These are phyloP conservation scores for Paraphoma chrysanthemicola DNA, from an alignment of 2,329 filamentous ascomycete genomes.

Conservation along the genomic window DNA sequence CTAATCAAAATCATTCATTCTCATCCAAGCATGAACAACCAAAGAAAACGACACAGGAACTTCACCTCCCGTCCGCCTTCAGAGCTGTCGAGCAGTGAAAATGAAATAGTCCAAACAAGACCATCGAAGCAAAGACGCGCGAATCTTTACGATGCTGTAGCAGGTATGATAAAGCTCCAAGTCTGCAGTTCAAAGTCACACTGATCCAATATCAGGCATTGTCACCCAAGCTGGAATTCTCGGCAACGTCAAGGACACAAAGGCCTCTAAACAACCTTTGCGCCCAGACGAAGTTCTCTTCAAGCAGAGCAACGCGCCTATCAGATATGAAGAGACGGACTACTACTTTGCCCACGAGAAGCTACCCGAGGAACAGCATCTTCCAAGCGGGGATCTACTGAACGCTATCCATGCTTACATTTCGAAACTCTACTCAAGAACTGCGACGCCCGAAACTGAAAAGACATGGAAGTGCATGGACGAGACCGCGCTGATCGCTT, in stretches of 20 bases:
- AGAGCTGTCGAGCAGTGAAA: constrained; percentile 18
- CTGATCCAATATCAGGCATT: constrained; percentile 11
- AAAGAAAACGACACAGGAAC: constrained; percentile 2
- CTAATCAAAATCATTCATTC: too few relatives aligned
- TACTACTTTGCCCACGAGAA: constrained; percentile 71
- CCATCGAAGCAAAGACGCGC: constrained; percentile 47
- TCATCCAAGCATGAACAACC: constrained; percentile 7
- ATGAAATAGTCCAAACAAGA: constrained; percentile 4
- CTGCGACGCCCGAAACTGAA: constrained; percentile 19
- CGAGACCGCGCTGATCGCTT: constrained; percentile 76
- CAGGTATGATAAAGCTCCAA: constrained; percentile 55
- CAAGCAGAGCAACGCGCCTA: constrained; percentile 67
- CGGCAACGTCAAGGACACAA: constrained; percentile 55
- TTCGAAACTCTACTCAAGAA: constrained; percentile 67
- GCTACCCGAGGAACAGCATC: constrained; percentile 57
- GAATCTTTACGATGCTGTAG: constrained; percentile 76
- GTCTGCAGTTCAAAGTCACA: not conserved
- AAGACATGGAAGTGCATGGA: constrained; percentile 70
- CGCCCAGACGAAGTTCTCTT: constrained; percentile 77
- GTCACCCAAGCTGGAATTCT: constrained; percentile 32
- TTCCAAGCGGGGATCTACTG: constrained; percentile 74
- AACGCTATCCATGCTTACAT: constrained; percentile 73
- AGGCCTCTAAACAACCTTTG: constrained; percentile 50
- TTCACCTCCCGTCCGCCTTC: constrained; percentile 16
- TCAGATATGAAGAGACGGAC: constrained; percentile 73